These are phyloP conservation scores for Pelargonium nanum DNA, from an alignment of 345 rosid genomes.

Conservation along the genomic window DNA sequence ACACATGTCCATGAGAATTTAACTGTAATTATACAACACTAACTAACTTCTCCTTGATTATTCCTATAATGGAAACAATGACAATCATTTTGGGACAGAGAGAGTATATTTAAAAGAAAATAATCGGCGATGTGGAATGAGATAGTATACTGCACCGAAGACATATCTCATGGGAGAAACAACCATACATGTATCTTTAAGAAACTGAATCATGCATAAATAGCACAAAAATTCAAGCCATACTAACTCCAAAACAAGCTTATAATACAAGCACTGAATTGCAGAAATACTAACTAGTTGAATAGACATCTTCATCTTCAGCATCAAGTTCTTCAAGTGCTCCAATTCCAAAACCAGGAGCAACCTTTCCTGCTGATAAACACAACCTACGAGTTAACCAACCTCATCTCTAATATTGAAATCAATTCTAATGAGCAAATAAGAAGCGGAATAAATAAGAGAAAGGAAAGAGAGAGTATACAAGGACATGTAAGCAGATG, in stretches of 20 bases:
- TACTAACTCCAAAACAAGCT: constrained; percentile 2
- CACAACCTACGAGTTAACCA: constrained; percentile 18
- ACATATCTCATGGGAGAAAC: too few species aligned
- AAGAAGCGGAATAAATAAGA: not conserved
- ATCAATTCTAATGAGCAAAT: constrained; percentile 12
- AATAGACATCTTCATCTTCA: constrained; percentile 94
- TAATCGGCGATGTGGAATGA: not conserved
- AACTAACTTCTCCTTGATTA: too few species aligned
- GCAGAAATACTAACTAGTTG: constrained; percentile 37
- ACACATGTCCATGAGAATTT: too few species aligned
- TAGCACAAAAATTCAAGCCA: not conserved
- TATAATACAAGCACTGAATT: not conserved
- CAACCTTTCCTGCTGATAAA: constrained; percentile 78
- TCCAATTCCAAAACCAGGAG: constrained; percentile 97
- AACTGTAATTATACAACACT: too few species aligned
- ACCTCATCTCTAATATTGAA: constrained; percentile 6
- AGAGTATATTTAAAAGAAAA: not conserved
- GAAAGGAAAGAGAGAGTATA: constrained; percentile 10
- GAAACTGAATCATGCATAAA: not conserved
- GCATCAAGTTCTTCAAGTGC: constrained; percentile 93
- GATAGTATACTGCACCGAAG: not conserved
- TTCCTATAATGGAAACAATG: too few species aligned
- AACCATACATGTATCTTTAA: not conserved
- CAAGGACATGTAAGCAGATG: not conserved
- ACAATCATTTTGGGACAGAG: too few species aligned